Percentiles rank a stretch among this genome's conserved stretches.
Conservation (phyloP, 2,329 filamentous ascomycete species). For the Volutella citrinella region DNA sequence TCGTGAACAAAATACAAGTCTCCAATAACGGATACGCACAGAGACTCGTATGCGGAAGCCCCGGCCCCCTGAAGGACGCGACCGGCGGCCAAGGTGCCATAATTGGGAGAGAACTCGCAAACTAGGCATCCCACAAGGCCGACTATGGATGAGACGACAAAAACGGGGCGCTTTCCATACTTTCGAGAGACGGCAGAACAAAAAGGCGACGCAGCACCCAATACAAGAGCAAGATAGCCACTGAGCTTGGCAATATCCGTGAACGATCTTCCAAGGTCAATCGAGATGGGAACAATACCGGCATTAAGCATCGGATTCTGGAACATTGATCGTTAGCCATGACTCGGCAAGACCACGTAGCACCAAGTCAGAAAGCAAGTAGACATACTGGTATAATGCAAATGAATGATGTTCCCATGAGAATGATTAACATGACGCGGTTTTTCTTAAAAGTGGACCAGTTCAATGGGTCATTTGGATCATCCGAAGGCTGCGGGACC, state of each 20-base stretch:
- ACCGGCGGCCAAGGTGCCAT: slow-evolving; percentile 4
- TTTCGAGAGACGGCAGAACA: slow-evolving; percentile 8
- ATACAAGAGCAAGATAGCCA: slow-evolving; percentile 6
- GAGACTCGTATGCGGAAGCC: slow-evolving; percentile 8
- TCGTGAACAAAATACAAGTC: slow-evolving; percentile 12
- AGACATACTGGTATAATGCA: slow-evolving; percentile 5
- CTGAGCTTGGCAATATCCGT: slow-evolving; percentile 7
- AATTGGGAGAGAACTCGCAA: slow-evolving; percentile 2
- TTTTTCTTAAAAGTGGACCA: too few relatives aligned
- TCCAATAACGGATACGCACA: slow-evolving; percentile 4
- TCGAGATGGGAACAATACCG: slow-evolving; percentile 4
- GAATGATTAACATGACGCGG: too few relatives aligned
- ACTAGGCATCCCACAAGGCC: slow-evolving; percentile 7
- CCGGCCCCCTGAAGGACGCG: slow-evolving; percentile 6
- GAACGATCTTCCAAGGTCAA: slow-evolving; percentile 4
- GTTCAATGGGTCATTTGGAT: too few relatives aligned
- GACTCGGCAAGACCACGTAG: too few relatives aligned
- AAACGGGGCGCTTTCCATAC: slow-evolving; percentile 11
- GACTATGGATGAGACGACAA: slow-evolving; percentile 5
- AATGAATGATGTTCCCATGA: too few relatives aligned
- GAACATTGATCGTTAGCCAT: neutral
- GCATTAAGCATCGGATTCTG: slow-evolving; percentile 8
- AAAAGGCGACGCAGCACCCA: slow-evolving; percentile 5
- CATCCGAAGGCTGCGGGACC: too few relatives aligned
- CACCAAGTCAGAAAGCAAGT: neutral